These are phyloP conservation scores for Bryum argenteum DNA, from an alignment of 225 moss, liverwort and hornwort genomes.

Conservation along the genomic window DNA sequence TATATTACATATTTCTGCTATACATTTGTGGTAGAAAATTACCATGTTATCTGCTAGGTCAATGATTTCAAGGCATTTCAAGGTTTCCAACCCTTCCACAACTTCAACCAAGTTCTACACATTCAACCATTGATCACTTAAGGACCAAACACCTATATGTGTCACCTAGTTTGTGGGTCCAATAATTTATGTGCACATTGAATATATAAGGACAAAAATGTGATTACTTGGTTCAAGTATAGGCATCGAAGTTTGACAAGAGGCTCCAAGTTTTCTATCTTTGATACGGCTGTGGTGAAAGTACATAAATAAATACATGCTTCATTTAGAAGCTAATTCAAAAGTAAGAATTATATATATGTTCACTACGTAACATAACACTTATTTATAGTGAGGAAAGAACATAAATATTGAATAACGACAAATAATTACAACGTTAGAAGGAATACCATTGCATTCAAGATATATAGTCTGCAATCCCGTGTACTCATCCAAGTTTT, in stretches of 20 bases:
- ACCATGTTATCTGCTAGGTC: slow-evolving; percentile 89
- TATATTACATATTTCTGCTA: too few species aligned
- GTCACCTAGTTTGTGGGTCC: too few species aligned
- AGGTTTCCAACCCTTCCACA: slow-evolving; percentile 67
- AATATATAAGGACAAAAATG: background rate
- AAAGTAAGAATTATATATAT: background rate
- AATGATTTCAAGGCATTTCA: slow-evolving; percentile 62
- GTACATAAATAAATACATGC: background rate
- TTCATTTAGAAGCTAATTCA: background rate
- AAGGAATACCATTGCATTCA: slow-evolving; percentile 70
- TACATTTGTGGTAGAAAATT: too few species aligned
- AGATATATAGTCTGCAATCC: slow-evolving; percentile 82
- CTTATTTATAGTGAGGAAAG: background rate
- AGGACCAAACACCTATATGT: too few species aligned
- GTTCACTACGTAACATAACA: too few species aligned
- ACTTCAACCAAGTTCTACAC: slow-evolving; percentile 79
- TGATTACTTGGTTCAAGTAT: slow-evolving; percentile 74
- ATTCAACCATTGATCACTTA: background rate
- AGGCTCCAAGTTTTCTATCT: slow-evolving; percentile 73
- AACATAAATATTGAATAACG: background rate
- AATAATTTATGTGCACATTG: background rate
- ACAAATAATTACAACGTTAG: background rate
- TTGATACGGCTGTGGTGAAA: slow-evolving; percentile 64
- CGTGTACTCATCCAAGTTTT: slow-evolving; percentile 79
- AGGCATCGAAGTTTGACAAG: slow-evolving; percentile 76